A percentile compares a stretch with the other conserved stretches of the same genome.
Evolutionary conservation across 352 stramenopile genomes (phyloP).

Genomic region (Peronospora destructor): DNA sequence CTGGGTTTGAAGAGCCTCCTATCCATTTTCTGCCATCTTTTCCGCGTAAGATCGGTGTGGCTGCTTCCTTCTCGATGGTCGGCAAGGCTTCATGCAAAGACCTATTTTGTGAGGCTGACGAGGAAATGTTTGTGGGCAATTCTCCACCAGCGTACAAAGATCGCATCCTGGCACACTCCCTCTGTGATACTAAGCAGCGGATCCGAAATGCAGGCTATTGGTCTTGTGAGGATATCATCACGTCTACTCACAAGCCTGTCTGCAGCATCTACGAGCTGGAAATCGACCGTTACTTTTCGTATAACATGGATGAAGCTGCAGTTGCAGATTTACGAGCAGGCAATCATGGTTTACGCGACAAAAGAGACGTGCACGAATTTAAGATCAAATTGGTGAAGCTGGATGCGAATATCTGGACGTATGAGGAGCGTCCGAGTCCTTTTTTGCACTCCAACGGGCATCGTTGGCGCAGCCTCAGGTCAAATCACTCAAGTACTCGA

Average conservation of each 20-base stretch:
- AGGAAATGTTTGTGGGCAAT: constrained; percentile 26
- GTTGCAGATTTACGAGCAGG: constrained; percentile 37
- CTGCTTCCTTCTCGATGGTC: constrained; percentile 63
- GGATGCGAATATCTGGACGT: constrained; percentile 74
- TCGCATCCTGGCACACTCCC: constrained; percentile 60
- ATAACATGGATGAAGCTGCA: constrained; percentile 52
- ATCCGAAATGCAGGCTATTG: constrained; percentile 56
- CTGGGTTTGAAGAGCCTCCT: constrained; percentile 70
- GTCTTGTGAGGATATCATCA: constrained; percentile 57
- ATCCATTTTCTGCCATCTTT: constrained; percentile 75
- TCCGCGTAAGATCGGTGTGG: constrained; percentile 48
- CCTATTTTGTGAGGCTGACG: constrained; percentile 38
- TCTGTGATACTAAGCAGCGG: constrained; percentile 52
- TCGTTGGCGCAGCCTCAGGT: constrained; percentile 26
- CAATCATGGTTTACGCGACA: constrained; percentile 49
- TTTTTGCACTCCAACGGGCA: constrained; percentile 15
- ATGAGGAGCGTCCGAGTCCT: constrained; percentile 31
- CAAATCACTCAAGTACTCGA: constrained; percentile 28
- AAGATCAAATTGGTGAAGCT: constrained; percentile 68
- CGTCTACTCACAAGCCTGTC: constrained; percentile 66
- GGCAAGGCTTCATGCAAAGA: constrained; percentile 49
- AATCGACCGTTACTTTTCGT: constrained; percentile 67
- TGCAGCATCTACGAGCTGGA: constrained; percentile 70
- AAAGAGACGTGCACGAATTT: constrained; percentile 57
- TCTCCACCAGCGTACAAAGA: constrained; percentile 63